These are phyloP conservation scores for Quillaja saponaria DNA, from an alignment of 306 rosid species.

Conservation along the genomic window DNA sequence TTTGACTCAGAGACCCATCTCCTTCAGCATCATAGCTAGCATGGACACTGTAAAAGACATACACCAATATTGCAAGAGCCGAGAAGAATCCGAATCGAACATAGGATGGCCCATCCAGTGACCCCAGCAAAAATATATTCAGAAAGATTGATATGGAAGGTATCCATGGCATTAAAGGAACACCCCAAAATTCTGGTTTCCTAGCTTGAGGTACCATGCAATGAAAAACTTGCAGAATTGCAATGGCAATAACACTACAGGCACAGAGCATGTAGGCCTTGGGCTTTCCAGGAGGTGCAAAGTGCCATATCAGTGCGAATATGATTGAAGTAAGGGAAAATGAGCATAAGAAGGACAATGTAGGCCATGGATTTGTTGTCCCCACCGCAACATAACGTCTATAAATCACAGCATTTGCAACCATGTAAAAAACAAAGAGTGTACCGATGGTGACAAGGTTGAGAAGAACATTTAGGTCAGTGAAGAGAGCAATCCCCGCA, in stretches of 20 bases:
- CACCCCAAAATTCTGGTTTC: conserved; percentile 93
- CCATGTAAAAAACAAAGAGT: conserved; percentile 96
- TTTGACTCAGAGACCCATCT: conserved; percentile 48
- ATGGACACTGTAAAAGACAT: conserved; percentile 84
- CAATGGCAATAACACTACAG: conserved; percentile 48
- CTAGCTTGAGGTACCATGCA: conserved; percentile 75
- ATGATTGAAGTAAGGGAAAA: conserved; percentile 57
- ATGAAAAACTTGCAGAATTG: conserved; percentile 56
- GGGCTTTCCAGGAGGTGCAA: conserved; percentile 53
- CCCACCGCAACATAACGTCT: conserved; percentile 74
- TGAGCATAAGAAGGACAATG: conserved; percentile 72
- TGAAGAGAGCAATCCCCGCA: conserved; percentile 82
- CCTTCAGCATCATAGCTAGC: conserved; percentile 83
- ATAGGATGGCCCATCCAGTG: conserved; percentile 70
- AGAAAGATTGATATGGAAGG: conserved; percentile 78
- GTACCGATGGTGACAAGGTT: conserved; percentile 89
- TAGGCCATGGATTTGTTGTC: conserved; percentile 82
- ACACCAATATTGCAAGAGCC: conserved; percentile 54
- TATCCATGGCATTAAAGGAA: conserved; percentile 96
- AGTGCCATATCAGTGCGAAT: conserved; percentile 74
- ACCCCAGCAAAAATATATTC: conserved; percentile 73
- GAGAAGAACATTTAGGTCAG: conserved; percentile 71
- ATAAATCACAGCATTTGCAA: conserved; percentile 82
- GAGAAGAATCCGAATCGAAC: conserved; percentile 75
- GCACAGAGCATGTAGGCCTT: conserved; percentile 54